Evolutionary conservation across 148 eudicot species (phyloP).

Genomic region (Polygonum aviculare): DNA sequence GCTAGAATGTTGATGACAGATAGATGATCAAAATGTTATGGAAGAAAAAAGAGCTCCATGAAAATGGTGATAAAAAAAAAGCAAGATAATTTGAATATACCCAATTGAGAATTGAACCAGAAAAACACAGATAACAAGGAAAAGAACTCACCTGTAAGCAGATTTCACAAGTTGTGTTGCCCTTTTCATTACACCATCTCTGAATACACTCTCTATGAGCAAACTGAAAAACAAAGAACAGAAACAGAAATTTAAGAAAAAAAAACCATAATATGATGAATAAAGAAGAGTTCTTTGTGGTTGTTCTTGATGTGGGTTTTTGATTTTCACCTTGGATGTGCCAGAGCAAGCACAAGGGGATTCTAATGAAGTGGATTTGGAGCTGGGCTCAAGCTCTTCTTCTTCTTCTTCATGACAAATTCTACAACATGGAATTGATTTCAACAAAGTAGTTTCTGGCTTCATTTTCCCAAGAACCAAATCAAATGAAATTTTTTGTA

Average conservation of each 20-base stretch:
- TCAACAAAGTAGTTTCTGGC: background rate
- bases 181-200: conserved; percentile 97
- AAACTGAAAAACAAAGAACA: conserved; percentile 33
- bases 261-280: background rate
- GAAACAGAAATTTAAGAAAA: background rate
- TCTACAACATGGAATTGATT: conserved; percentile 39
- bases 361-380: conserved; percentile 51
- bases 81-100: background rate
- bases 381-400: conserved; percentile 19
- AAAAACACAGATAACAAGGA: background rate
- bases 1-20: conserved; percentile 5
- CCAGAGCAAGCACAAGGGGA: conserved; percentile 95
- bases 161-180: conserved; percentile 81
- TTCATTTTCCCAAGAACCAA: background rate
- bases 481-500: background rate
- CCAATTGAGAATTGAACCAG: background rate
- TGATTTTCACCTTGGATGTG: conserved; percentile 51
- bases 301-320: background rate
- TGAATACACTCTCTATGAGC: conserved; percentile 97
- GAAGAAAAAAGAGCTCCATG: background rate
- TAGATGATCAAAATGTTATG: background rate
- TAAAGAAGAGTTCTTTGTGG: background rate
- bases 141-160: conserved; percentile 63
- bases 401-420: conserved; percentile 79
- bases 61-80: background rate